phyloP scores from a whole-genome alignment of 768 basidiomycete species.

The Multifurca ochricompacta region DNA sequence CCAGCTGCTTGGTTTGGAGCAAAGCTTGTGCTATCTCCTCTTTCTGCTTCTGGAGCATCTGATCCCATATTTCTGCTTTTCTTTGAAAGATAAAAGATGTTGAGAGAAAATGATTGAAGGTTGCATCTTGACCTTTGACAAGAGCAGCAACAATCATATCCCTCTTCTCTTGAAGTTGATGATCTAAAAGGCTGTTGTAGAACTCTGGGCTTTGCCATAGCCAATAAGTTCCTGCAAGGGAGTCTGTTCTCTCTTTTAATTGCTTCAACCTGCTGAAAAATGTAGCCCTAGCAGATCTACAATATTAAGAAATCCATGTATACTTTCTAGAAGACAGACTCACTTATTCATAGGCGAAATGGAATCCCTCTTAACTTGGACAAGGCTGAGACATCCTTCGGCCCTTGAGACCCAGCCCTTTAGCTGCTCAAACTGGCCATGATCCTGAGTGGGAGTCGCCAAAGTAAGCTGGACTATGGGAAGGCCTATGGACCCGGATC shows the following conservation, averaged over 20 bases:
- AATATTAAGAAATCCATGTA: background rate
- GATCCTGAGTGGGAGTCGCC: background rate
- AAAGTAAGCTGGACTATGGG: background rate
- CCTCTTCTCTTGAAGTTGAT: conserved; percentile 1
- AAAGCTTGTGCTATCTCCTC: conserved; percentile 1
- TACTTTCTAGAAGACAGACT: background rate
- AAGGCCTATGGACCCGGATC: background rate
- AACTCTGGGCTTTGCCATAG: conserved; percentile 1
- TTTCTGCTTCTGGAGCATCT: conserved; percentile 2
- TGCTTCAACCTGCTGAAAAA: background rate
- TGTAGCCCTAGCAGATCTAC: background rate
- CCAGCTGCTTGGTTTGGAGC: conserved; percentile 4
- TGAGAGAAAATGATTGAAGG: background rate
- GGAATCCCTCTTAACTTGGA: background rate
- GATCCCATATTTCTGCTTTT: background rate
- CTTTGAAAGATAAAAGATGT: conserved; percentile 2
- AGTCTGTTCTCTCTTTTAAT: background rate
- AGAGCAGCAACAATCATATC: conserved; percentile 3
- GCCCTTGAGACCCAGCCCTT: conserved; percentile 6
- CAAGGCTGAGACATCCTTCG: background rate
- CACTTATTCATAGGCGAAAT: background rate
- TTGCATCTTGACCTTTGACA: background rate
- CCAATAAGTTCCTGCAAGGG: background rate
- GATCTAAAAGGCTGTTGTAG: background rate
- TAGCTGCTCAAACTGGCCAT: background rate